Evolutionary conservation across 164 flowering plant genomes (phyloP).

Genomic region (Sextonia rubra): DNA sequence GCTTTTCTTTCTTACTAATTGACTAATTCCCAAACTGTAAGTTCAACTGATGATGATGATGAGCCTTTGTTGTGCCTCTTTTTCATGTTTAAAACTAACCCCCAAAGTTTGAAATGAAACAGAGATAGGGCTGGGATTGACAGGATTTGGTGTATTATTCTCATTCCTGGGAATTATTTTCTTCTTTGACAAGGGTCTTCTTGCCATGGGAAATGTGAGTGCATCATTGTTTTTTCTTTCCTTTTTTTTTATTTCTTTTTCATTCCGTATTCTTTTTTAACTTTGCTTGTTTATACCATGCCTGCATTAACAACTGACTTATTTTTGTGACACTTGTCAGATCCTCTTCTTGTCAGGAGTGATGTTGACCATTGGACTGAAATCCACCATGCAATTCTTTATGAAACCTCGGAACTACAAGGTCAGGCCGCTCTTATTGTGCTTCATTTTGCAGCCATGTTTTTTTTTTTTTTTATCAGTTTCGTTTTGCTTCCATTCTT

Average conservation of each 20-base stretch:
- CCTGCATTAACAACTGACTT: neutral
- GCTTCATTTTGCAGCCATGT: too few relatives aligned
- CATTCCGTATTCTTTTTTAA: neutral
- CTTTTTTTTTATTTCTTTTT: neutral
- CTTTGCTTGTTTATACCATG: conserved; percentile 13
- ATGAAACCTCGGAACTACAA: conserved; percentile 81
- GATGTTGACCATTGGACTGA: conserved; percentile 80
- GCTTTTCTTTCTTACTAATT: too few relatives aligned
- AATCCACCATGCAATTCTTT: conserved; percentile 88
- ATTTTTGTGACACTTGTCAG: conserved; percentile 37
- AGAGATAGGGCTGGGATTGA: conserved; percentile 97
- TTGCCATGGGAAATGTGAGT: conserved; percentile 98
- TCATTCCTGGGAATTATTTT: conserved; percentile 79
- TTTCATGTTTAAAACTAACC: too few relatives aligned
- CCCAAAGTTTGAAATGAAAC: conserved; percentile 25
- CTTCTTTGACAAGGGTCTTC: conserved; percentile 88
- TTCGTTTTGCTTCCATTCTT: neutral
- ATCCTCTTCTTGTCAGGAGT: conserved; percentile 94
- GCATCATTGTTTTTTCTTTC: too few relatives aligned
- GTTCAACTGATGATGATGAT: neutral
- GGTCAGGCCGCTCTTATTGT: conserved; percentile 27
- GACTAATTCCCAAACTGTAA: neutral
- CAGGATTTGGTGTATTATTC: conserved; percentile 88
- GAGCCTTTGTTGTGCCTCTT: too few relatives aligned
- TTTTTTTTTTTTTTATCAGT: neutral